A percentile compares a stretch with the other conserved stretches of the same genome.
phyloP scores from a whole-genome alignment of 192 early-diverging fungal species.

The Phlyctochytrium planicorne region DNA sequence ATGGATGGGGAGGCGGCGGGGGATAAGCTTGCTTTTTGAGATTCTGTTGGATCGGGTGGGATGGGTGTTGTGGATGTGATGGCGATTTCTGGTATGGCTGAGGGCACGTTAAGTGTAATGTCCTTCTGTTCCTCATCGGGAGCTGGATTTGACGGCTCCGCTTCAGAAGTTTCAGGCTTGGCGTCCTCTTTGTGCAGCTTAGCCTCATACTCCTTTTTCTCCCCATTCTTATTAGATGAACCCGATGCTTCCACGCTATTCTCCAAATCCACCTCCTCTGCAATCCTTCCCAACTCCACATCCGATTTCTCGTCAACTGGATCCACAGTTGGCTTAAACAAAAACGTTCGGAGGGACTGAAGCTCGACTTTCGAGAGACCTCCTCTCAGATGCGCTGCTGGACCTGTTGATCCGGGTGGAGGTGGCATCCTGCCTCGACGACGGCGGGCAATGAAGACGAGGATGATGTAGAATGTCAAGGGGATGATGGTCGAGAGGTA shows the following conservation, averaged over 20 bases:
- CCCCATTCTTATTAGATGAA: not conserved
- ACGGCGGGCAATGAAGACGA: slow-evolving; percentile 20
- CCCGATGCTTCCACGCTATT: not conserved
- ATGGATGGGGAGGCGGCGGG: no score
- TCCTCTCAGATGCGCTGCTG: slow-evolving; percentile 27
- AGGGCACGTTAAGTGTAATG: no score
- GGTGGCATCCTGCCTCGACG: slow-evolving; percentile 7
- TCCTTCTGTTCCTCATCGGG: no score
- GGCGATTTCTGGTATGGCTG: no score
- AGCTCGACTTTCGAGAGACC: slow-evolving; percentile 28
- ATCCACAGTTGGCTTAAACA: slow-evolving; percentile 16
- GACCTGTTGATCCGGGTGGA: slow-evolving; percentile 19
- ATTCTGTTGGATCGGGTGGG: no score
- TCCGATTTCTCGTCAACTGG: not conserved
- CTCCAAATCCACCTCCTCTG: slow-evolving; percentile 19
- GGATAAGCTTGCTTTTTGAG: no score
- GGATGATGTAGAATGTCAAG: slow-evolving; percentile 21
- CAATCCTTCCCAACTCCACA: not conserved
- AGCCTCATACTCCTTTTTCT: not conserved
- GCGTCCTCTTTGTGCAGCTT: no score
- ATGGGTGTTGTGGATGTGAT: no score
- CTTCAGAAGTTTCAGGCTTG: no score
- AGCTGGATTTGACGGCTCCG: no score
- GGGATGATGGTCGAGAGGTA: slow-evolving; percentile 26
- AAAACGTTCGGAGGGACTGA: slow-evolving; percentile 26